Conservation (phyloP, 306 rosid species). For the Citrullus amarus region DNA sequence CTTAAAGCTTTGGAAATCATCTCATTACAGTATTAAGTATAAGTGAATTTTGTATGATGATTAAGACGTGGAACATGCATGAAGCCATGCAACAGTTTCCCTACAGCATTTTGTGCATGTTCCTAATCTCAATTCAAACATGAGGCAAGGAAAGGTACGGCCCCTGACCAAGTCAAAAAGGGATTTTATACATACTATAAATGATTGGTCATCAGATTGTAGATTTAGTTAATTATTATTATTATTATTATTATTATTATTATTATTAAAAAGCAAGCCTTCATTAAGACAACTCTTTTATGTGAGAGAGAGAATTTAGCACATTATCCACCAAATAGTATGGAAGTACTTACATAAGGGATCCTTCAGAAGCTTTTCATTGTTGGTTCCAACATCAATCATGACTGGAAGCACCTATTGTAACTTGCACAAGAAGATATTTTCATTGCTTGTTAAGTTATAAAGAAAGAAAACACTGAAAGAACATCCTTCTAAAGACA, state of each 20-base stretch:
- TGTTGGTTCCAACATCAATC: conserved; percentile 98
- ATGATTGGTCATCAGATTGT: neutral
- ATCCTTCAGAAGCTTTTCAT: conserved; percentile 65
- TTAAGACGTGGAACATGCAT: neutral
- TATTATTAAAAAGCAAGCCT: neutral
- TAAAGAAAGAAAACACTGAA: neutral
- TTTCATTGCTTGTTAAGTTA: neutral
- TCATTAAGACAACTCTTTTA: neutral
- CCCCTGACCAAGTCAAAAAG: neutral
- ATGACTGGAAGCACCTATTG: conserved; percentile 90
- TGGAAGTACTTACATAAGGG: conserved; percentile 59
- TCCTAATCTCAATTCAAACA: neutral
- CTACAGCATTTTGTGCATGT: neutral
- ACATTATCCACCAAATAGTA: conserved; percentile 9
- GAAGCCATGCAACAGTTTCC: neutral
- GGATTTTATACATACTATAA: neutral
- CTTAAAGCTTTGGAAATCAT: neutral
- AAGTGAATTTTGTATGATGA: neutral
- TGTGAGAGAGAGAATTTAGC: neutral
- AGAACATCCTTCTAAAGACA: neutral
- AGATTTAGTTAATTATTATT: neutral
- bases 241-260: neutral
- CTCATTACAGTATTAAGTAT: neutral
- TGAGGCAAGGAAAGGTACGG: neutral
- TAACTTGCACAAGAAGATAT: neutral